Base-by-base conservation (phyloP, 179 eudicot genomes). In the Corrigiola litoralis region DNA sequence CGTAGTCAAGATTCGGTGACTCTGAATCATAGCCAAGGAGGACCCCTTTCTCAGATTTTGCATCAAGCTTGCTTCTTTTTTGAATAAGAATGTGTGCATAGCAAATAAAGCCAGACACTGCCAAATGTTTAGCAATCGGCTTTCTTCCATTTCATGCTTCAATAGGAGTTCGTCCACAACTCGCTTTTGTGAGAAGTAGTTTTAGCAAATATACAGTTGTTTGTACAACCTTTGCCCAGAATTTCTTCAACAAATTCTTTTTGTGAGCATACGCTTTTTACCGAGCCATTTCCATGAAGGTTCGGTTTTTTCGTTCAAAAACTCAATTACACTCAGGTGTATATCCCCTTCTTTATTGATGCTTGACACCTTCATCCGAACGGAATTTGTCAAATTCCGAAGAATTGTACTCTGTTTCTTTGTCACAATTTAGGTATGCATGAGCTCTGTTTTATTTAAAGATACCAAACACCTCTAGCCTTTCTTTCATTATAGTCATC, bases 221-320 rank as follows among this genome's bases (percentile, higher is more conserved):
- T 0, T 48, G 21, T 2, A 64, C 58, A 24, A 7, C 47, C 8
- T 64, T 34, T 50, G 50, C 52, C 73, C 23, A 69, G 3, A 60
- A 49, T 37, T 34, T 56, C 29, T 69, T 61, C 0, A 61, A 21
- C 51, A 50, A 16, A 13, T 21, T n/a, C 6, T 27, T 28, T 52
- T 67, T 11, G 17, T 13, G 0, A 69, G 36, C 60, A 69, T 69
- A 3, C 48, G n/a, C n/a, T n/a, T n/a, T n/a, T n/a, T n/a, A 68
- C 16, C 40, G 3, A 1, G 50, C 57, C 29, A 68, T 58, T 2
- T 68, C 46, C 50, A 48, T 47, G 0, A 27, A 23, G 1, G 27
- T 58, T 24, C 33, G 16, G 11, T 57, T 67, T 20, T 67, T 67
- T 25, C 61, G 32, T 44, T 67, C n/a, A 0, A 7, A 67, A 8